Conservation (phyloP, 2,329 filamentous ascomycete genomes). For the Metarhizium anisopliae region DNA sequence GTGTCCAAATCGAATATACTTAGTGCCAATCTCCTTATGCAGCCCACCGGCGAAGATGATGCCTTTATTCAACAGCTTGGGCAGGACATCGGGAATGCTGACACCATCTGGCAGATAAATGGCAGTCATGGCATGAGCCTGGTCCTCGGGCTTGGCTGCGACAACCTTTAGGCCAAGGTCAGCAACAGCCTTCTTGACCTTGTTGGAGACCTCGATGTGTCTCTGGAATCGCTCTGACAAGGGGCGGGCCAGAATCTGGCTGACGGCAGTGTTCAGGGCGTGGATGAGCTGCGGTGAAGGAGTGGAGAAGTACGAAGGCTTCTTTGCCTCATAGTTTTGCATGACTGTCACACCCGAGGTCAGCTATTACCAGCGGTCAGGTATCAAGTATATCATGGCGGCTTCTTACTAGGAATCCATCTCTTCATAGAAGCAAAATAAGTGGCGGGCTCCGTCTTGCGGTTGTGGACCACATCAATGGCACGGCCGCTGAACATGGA, state of each 20-base stretch:
- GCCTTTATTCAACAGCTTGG: constrained; percentile 74
- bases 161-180: constrained; percentile 82
- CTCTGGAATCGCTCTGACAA: constrained; percentile 74
- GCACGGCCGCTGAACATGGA: constrained; percentile 87
- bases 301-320: constrained; percentile 95
- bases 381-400: too few species aligned
- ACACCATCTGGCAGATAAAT: constrained; percentile 87
- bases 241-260: constrained; percentile 73
- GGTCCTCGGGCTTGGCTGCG: constrained; percentile 75
- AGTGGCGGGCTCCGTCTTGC: constrained; percentile 72
- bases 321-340: constrained; percentile 98
- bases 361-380: neutral
- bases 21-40: constrained; percentile 89
- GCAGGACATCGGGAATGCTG: constrained; percentile 72
- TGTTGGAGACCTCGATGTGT: constrained; percentile 72
- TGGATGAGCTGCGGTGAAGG: constrained; percentile 90
- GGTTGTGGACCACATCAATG: constrained; percentile 67
- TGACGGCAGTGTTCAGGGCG: constrained; percentile 82
- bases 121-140: constrained; percentile 96
- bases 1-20: constrained; percentile 93
- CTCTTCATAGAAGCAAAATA: constrained; percentile 98
- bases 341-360: constrained; percentile 55
- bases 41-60: constrained; percentile 92
- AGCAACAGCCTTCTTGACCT: constrained; percentile 74
- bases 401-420: constrained; percentile 73